Conservation (phyloP, 1,284 basidiomycete genomes). For the Ustilago tritici region DNA sequence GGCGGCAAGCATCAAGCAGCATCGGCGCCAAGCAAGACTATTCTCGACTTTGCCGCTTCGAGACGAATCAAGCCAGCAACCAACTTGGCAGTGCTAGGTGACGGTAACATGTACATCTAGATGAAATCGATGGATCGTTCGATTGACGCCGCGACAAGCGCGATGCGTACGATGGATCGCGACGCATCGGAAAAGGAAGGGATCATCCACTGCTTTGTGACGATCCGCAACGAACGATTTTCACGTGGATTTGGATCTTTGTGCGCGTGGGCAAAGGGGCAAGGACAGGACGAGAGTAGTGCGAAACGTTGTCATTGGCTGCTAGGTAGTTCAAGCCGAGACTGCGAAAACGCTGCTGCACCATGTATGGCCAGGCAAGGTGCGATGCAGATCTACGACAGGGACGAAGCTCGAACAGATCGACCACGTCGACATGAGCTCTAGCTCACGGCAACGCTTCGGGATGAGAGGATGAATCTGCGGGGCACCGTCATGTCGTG, state of each 20-base stretch:
- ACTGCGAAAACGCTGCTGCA: neutral
- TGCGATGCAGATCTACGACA: neutral
- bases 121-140: slow-evolving; percentile 1
- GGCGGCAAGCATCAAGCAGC: neutral
- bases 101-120: slow-evolving; percentile 54
- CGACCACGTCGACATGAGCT: too few species aligned
- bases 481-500: slow-evolving; percentile 17
- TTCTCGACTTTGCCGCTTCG: slow-evolving; percentile 34
- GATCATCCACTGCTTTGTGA: slow-evolving; percentile 5
- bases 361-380: neutral
- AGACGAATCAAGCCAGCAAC: slow-evolving; percentile 25
- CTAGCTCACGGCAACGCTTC: too few species aligned
- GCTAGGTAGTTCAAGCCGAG: neutral
- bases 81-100: slow-evolving; percentile 39
- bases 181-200: neutral
- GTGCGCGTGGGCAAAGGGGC: slow-evolving; percentile 1
- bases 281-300: neutral
- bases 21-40: neutral
- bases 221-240: slow-evolving; percentile 4
- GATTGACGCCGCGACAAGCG: neutral
- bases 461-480: slow-evolving; percentile 2
- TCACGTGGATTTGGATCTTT: slow-evolving; percentile 11
- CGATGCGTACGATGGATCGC: neutral
- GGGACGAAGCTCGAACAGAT: too few species aligned
- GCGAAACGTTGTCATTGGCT: neutral